Percentiles rank a stretch among this genome's conserved stretches.
These are phyloP conservation scores for Tolypocladium ophioglossoides DNA, from an alignment of 2,329 filamentous ascomycete species.

Conservation along the genomic window DNA sequence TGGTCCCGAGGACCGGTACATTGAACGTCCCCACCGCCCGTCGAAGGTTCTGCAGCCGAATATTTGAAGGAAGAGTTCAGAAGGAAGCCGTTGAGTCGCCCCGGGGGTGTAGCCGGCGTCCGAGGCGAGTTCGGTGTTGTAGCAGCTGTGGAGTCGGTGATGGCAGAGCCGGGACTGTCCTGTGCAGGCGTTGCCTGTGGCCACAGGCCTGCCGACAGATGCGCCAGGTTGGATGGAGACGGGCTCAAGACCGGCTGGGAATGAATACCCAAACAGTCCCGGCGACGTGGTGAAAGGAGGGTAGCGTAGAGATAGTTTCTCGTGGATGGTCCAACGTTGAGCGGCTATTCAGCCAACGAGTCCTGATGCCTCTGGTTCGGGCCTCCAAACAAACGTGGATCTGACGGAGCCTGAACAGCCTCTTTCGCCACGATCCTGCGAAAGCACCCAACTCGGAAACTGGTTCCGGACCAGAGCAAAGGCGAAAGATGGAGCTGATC, in stretches of 20 bases:
- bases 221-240: constrained; percentile 21
- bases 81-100: constrained; percentile 13
- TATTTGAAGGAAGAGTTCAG: constrained; percentile 12
- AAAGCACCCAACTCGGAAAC: not conserved
- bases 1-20: constrained; percentile 43
- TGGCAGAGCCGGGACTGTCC: constrained; percentile 19
- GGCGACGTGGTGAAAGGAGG: constrained; percentile 1
- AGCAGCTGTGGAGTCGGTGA: constrained; percentile 20
- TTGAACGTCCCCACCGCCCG: constrained; percentile 31
- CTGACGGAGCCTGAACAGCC: not conserved
- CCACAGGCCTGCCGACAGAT: constrained; percentile 20
- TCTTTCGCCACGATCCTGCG: not conserved
- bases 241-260: constrained; percentile 20
- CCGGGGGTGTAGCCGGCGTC: constrained; percentile 23
- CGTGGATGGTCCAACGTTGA: not conserved
- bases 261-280: constrained; percentile 24
- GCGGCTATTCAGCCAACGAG: not conserved
- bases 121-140: constrained; percentile 22
- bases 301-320: constrained; percentile 1
- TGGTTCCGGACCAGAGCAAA: not conserved
- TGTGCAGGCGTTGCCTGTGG: constrained; percentile 20
- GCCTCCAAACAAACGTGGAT: not conserved
- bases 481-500: not conserved
- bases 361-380: not conserved
- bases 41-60: constrained; percentile 10